A percentile compares a stretch with the other conserved stretches of the same genome.
phyloP scores from a whole-genome alignment of 75 land plant species.

The Pinus tabuliformis region DNA sequence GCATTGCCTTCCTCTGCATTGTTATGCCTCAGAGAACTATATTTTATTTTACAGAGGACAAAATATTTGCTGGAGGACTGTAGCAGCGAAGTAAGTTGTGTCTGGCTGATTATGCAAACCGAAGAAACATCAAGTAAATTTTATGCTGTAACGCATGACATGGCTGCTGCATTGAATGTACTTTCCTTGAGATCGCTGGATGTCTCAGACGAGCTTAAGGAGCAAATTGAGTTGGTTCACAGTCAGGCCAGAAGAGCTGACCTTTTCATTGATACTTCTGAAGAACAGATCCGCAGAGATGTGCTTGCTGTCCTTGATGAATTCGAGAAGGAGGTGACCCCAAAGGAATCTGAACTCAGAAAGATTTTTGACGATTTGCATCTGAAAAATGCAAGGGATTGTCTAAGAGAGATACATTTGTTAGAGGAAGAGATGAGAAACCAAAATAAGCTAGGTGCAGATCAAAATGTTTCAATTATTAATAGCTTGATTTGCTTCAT shows the following conservation, averaged over 20 bases:
- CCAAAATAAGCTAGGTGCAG: conserved; percentile 5
- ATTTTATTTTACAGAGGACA: conserved; percentile 46
- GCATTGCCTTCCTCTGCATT: conserved; percentile 36
- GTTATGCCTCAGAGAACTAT: conserved; percentile 61
- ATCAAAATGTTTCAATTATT: conserved; percentile 19
- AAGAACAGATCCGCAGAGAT: conserved; percentile 22
- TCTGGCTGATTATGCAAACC: conserved; percentile 55
- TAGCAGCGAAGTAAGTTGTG: conserved; percentile 24
- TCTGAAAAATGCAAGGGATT: conserved; percentile 50
- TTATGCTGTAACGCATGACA: conserved; percentile 23
- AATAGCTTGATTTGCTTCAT: conserved; percentile 51
- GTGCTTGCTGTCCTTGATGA: conserved; percentile 32
- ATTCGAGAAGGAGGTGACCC: conserved; percentile 45
- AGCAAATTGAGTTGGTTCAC: conserved; percentile 54
- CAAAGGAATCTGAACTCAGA: conserved; percentile 24
- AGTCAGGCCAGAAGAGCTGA: conserved; percentile 50
- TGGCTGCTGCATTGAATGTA: conserved; percentile 62
- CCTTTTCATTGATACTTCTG: conserved; percentile 32
- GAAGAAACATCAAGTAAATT: conserved; percentile 37
- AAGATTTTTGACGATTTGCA: conserved; percentile 43
- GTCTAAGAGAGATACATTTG: conserved; percentile 55
- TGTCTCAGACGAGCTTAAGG: conserved; percentile 45
- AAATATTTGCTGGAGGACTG: conserved; percentile 55
- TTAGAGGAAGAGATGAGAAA: conserved; percentile 42
- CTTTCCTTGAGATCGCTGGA: conserved; percentile 46